Conservation (phyloP, 148 eudicot genomes). For the Heliosperma pusillum region DNA sequence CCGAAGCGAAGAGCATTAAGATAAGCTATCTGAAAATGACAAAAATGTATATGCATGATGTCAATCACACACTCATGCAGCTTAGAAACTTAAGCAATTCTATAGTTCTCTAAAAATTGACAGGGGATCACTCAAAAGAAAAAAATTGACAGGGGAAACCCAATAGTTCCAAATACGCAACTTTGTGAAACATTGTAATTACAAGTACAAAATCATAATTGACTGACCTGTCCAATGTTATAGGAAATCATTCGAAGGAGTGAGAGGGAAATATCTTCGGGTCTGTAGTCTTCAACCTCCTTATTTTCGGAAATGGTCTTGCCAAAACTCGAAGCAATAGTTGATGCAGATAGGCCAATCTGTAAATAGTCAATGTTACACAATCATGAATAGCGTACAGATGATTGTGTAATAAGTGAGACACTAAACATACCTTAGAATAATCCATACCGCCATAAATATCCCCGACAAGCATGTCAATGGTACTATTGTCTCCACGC, state of each 20-base stretch:
- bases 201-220: background rate
- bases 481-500: constrained; percentile 84
- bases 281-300: constrained; percentile 84
- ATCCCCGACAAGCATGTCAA: constrained; percentile 97
- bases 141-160: background rate
- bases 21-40: constrained; percentile 64
- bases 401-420: background rate
- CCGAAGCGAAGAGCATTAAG: constrained; percentile 89
- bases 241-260: constrained; percentile 96
- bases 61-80: background rate
- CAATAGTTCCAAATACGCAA: background rate
- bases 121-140: no score
- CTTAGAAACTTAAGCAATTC: background rate
- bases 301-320: constrained; percentile 84
- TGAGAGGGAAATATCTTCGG: constrained; percentile 98
- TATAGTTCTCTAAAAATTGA: background rate
- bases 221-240: constrained; percentile 90
- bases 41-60: background rate
- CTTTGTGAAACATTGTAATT: background rate
- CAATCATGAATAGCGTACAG: background rate
- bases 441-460: constrained; percentile 96
- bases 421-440: constrained; percentile 51
- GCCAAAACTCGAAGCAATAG: constrained; percentile 99
- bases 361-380: constrained; percentile 26
- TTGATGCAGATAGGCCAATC: constrained; percentile 98